Evolutionary conservation across 371 early-diverging fungal genomes (phyloP).

Genomic region (Haplosporangium sp.): DNA sequence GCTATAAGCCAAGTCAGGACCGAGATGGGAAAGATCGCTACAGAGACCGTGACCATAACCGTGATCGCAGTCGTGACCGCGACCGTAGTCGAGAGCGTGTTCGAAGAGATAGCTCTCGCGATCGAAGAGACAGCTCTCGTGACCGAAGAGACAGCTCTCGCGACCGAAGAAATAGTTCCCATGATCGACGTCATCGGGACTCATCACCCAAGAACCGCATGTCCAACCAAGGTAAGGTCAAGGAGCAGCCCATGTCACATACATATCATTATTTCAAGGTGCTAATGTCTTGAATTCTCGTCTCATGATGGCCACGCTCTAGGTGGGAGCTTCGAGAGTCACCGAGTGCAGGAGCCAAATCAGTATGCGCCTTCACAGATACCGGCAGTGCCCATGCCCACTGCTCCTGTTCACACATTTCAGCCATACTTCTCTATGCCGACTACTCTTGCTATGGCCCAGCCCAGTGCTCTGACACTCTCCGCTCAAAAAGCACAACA

Average conservation of each 20-base stretch:
- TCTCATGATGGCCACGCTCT: too few species aligned
- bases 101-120: not conserved
- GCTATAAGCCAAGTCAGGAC: conserved; percentile 5
- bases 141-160: not conserved
- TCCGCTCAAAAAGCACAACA: conserved; percentile 36
- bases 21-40: conserved; percentile 2
- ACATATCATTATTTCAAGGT: too few species aligned
- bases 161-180: not conserved
- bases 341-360: too few species aligned
- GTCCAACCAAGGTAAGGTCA: not conserved
- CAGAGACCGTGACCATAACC: not conserved
- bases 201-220: not conserved
- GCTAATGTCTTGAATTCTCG: too few species aligned
- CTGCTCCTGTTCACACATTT: not conserved
- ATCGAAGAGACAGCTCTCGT: not conserved
- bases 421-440: conserved; percentile 13
- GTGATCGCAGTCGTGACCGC: conserved; percentile 4
- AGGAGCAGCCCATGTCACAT: not conserved
- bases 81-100: not conserved
- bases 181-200: conserved; percentile 9
- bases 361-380: not conserved
- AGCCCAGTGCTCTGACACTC: not conserved
- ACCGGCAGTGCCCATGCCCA: not conserved
- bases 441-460: not conserved
- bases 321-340: too few species aligned